Evolutionary conservation across 179 eudicot species (phyloP).

Genomic region (Silene vulgaris): DNA sequence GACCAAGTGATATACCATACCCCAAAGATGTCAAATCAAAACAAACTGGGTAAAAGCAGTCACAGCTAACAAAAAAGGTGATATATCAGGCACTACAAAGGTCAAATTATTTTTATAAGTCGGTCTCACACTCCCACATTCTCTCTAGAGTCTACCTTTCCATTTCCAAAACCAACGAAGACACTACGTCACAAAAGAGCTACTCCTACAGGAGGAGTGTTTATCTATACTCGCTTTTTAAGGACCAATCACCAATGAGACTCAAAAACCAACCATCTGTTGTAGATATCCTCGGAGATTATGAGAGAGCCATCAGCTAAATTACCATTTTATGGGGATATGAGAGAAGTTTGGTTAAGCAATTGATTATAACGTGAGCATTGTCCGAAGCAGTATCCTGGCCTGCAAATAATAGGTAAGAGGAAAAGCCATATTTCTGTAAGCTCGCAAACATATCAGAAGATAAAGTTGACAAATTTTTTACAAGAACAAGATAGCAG

Average conservation of each 20-base stretch:
- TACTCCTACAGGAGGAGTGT: not conserved
- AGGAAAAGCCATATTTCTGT: not conserved
- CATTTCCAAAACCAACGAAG: not conserved
- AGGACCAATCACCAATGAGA: too few species aligned
- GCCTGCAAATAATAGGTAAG: constrained; percentile 46
- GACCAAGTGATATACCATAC: not conserved
- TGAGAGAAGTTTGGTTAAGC: constrained; percentile 52
- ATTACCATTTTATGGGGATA: constrained; percentile 87
- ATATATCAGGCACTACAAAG: not conserved
- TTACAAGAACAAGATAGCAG: not conserved
- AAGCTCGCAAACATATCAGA: constrained; percentile 1
- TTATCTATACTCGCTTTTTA: not conserved
- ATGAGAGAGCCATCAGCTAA: not conserved
- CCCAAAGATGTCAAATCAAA: not conserved
- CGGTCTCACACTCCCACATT: not conserved
- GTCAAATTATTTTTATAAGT: not conserved
- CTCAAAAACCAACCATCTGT: too few species aligned
- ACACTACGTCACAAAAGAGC: too few species aligned
- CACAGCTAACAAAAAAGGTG: not conserved
- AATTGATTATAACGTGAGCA: constrained; percentile 42
- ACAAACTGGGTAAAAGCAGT: not conserved
- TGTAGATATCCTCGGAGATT: not conserved
- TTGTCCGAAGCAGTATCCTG: constrained; percentile 59
- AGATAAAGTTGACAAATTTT: not conserved
- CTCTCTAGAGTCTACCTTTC: not conserved